Percentiles rank a stretch among this genome's conserved stretches.
Evolutionary conservation across 169 alveolate genomes (phyloP).

Genomic region (Plasmodium gonderi): DNA sequence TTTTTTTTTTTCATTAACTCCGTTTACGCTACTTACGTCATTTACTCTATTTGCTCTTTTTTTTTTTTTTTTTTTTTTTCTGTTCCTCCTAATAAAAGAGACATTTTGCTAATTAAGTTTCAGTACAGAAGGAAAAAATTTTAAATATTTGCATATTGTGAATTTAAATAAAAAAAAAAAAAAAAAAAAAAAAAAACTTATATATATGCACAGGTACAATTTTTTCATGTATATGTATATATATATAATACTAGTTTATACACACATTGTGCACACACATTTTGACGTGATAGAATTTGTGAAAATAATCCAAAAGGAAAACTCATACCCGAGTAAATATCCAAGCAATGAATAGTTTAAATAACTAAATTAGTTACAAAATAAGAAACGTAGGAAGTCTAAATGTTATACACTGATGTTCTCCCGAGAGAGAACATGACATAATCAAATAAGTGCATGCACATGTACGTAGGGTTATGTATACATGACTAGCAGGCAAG

Average conservation of each 20-base stretch:
- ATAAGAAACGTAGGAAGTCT: neutral
- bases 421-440: neutral
- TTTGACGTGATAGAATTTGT: neutral
- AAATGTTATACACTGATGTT: neutral
- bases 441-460: neutral
- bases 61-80: slow-evolving; percentile 5
- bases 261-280: neutral
- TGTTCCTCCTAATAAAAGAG: neutral
- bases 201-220: neutral
- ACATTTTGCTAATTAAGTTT: slow-evolving; percentile 5
- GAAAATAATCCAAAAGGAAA: neutral
- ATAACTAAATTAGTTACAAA: neutral
- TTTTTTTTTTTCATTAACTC: neutral
- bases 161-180: neutral
- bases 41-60: neutral
- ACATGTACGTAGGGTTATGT: neutral
- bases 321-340: neutral
- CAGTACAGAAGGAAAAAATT: neutral
- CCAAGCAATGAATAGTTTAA: neutral
- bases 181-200: neutral
- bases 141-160: slow-evolving; percentile 11
- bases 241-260: neutral
- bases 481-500: neutral
- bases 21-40: neutral
- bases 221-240: neutral